Conservation (phyloP, 208 protist genomes). For the Leishmania guyanensis region DNA sequence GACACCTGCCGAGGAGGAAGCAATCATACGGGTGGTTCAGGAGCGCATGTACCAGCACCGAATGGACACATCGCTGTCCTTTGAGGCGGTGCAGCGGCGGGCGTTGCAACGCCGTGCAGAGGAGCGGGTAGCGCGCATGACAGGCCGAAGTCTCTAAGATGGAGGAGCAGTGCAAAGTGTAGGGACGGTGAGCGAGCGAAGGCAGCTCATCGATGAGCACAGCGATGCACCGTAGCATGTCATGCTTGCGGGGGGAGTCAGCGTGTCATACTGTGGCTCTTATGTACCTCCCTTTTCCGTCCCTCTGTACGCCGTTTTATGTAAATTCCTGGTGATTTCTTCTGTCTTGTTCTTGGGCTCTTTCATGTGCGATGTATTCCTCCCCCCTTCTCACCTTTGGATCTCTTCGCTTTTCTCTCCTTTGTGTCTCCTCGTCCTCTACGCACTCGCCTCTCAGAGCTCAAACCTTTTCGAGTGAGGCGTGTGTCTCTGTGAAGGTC, state of each 20-base stretch:
- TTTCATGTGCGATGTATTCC: neutral
- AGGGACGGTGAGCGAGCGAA: neutral
- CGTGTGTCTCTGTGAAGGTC: neutral
- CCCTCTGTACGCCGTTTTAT: neutral
- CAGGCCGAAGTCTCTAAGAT: slow-evolving; percentile 5
- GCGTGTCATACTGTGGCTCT: neutral
- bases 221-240: neutral
- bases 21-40: slow-evolving; percentile 51
- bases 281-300: neutral
- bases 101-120: slow-evolving; percentile 24
- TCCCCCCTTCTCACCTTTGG: neutral
- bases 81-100: slow-evolving; percentile 29
- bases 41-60: slow-evolving; percentile 22
- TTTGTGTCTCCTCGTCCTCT: neutral
- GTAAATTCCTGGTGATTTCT: neutral
- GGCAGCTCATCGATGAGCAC: neutral
- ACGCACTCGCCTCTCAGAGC: neutral
- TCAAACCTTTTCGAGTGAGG: neutral
- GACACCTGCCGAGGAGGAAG: slow-evolving; percentile 36
- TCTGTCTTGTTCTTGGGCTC: neutral
- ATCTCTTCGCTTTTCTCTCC: neutral
- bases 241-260: neutral
- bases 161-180: neutral
- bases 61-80: slow-evolving; percentile 30
- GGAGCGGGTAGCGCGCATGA: slow-evolving; percentile 32